Percentiles rank a stretch among this genome's conserved stretches.
phyloP scores from a whole-genome alignment of 805 yeast species.

The Candida tallmaniae region DNA sequence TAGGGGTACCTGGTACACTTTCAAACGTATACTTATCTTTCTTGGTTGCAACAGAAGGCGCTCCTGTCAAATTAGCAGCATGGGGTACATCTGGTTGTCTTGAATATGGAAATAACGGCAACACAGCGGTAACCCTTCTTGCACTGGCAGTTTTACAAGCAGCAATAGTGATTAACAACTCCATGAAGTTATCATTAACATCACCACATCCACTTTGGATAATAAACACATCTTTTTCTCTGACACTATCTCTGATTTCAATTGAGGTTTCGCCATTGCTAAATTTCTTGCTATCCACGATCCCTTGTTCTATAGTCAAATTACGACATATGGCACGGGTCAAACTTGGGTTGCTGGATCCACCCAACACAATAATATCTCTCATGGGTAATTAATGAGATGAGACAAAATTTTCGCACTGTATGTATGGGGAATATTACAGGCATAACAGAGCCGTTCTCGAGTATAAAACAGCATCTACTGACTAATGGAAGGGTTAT shows the following conservation, averaged over 20 bases:
- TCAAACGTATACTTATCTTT: constrained; percentile 44
- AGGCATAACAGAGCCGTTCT: too few relatives aligned
- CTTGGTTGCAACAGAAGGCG: constrained; percentile 45
- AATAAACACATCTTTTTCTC: constrained; percentile 94
- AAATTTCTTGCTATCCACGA: constrained; percentile 55
- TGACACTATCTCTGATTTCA: constrained; percentile 78
- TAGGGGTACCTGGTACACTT: constrained; percentile 50
- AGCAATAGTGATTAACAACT: constrained; percentile 75
- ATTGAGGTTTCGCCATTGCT: constrained; percentile 95
- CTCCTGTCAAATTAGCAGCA: constrained; percentile 58
- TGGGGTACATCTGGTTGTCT: constrained; percentile 94
- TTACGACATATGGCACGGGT: constrained; percentile 72
- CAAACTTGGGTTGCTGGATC: constrained; percentile 81
- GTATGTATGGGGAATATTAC: background rate
- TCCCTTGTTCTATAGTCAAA: constrained; percentile 69
- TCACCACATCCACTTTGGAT: constrained; percentile 84
- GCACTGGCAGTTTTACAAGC: constrained; percentile 94
- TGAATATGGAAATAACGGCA: constrained; percentile 92
- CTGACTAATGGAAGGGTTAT: too few relatives aligned
- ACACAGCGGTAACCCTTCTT: constrained; percentile 79
- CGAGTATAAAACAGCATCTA: too few relatives aligned
- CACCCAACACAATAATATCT: constrained; percentile 85
- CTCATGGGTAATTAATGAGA: constrained; percentile 44
- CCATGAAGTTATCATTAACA: constrained; percentile 83
- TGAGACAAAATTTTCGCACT: background rate